Conservation (phyloP, 2,329 filamentous ascomycete species). For the Penicillium italicum region DNA sequence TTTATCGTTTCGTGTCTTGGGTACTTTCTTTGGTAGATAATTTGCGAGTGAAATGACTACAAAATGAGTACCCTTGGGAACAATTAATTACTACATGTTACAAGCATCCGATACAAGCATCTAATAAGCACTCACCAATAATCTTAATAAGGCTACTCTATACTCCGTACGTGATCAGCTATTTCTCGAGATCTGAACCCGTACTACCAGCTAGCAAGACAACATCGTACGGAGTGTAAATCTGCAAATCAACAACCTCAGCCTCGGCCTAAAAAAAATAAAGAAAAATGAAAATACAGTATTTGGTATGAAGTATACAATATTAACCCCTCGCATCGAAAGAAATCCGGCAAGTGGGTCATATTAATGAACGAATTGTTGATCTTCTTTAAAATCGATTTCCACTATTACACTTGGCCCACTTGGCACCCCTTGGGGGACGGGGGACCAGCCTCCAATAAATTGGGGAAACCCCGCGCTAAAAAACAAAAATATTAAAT, state of each 20-base stretch:
- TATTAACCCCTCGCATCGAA: background rate
- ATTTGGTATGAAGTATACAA: background rate
- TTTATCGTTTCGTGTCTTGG: too few relatives aligned
- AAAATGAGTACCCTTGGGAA: too few relatives aligned
- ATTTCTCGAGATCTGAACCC: background rate
- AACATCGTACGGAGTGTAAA: background rate
- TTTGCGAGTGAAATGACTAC: too few relatives aligned
- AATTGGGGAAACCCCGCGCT: slow-evolving; percentile 4
- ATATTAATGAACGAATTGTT: background rate
- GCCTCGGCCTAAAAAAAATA: background rate
- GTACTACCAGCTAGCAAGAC: too few relatives aligned
- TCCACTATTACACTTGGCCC: background rate
- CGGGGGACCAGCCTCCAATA: background rate
- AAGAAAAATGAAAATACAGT: background rate
- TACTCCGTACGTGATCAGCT: background rate
- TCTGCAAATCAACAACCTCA: background rate
- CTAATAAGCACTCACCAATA: background rate
- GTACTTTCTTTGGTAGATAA: too few relatives aligned
- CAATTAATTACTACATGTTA: background rate
- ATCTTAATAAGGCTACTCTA: background rate
- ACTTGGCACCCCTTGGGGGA: slow-evolving; percentile 9
- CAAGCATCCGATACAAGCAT: background rate
- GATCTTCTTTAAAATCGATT: background rate
- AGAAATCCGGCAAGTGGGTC: slow-evolving; percentile 4
- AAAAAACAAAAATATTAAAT: background rate